phyloP scores from a whole-genome alignment of 2,329 filamentous ascomycete genomes.

The Colletotrichum costaricense region DNA sequence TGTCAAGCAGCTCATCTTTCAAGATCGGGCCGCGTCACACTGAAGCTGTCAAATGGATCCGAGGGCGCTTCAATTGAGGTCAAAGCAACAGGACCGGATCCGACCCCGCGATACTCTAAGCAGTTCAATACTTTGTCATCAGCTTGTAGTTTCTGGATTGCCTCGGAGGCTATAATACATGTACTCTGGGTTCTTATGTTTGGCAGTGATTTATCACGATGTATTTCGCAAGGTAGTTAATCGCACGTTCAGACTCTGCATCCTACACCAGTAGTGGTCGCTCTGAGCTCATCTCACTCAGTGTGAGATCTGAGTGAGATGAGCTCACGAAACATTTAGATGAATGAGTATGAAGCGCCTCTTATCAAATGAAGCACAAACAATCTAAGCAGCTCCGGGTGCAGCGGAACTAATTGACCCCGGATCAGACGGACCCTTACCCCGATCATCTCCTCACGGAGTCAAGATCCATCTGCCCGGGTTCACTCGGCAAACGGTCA shows the following conservation, averaged over 20 bases:
- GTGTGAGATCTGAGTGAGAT: too few species aligned
- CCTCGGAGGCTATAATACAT: not conserved
- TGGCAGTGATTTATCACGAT: too few species aligned
- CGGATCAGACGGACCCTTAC: slow-evolving; percentile 21
- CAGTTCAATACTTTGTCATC: not conserved
- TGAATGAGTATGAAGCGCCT: too few species aligned
- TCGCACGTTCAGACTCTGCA: too few species aligned
- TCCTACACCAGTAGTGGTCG: too few species aligned
- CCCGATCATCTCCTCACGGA: not conserved
- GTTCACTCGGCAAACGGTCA: not conserved
- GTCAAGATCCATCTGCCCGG: not conserved
- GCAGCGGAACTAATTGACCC: not conserved
- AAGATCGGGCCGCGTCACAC: not conserved
- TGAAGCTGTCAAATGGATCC: not conserved
- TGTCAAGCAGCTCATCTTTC: not conserved
- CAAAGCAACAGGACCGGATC: not conserved
- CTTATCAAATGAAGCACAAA: not conserved
- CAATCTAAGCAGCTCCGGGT: not conserved
- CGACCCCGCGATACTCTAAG: not conserved
- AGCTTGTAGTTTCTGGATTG: not conserved
- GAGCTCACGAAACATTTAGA: too few species aligned
- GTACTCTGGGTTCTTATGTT: too few species aligned
- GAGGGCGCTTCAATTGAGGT: not conserved
- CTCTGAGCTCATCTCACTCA: not conserved
- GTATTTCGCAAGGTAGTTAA: too few species aligned